Percentiles rank a stretch among this genome's conserved stretches.
Evolutionary conservation across 306 rosid genomes (phyloP).

Genomic region (Rosa multiflora): DNA sequence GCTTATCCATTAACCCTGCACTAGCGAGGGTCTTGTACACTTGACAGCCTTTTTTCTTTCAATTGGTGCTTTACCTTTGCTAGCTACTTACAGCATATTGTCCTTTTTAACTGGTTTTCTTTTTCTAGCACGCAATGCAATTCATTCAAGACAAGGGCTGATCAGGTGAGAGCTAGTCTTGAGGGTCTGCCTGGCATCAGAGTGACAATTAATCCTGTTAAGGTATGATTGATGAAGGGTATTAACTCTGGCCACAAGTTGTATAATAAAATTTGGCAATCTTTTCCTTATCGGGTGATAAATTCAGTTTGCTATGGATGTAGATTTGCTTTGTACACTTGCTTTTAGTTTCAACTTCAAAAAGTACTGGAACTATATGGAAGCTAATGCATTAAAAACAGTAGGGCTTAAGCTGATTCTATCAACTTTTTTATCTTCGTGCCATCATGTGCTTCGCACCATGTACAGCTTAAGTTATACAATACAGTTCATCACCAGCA

Average conservation of each 20-base stretch:
- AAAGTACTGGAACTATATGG: not conserved
- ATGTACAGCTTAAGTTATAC: not conserved
- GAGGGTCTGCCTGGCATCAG: constrained; percentile 50
- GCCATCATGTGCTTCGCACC: not conserved
- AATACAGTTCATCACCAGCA: not conserved
- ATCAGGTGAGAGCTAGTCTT: constrained; percentile 55
- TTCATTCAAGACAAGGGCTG: constrained; percentile 60
- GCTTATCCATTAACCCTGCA: not conserved
- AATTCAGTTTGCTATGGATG: too few species aligned
- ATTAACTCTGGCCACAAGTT: not conserved
- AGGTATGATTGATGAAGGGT: constrained; percentile 42
- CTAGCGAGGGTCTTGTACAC: not conserved
- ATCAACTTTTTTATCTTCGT: not conserved
- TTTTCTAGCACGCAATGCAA: constrained; percentile 68
- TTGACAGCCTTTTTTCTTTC: not conserved
- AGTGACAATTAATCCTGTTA: constrained; percentile 66
- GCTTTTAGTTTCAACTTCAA: not conserved
- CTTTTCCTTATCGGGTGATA: not conserved
- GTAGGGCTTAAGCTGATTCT: not conserved
- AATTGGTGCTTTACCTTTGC: not conserved
- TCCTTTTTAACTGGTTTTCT: not conserved
- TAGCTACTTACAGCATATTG: not conserved
- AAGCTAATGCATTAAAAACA: not conserved
- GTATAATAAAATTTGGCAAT: not conserved
- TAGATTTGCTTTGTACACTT: not conserved